Base-by-base conservation (phyloP, 441 rosid species). In the Melastoma candidum region DNA sequence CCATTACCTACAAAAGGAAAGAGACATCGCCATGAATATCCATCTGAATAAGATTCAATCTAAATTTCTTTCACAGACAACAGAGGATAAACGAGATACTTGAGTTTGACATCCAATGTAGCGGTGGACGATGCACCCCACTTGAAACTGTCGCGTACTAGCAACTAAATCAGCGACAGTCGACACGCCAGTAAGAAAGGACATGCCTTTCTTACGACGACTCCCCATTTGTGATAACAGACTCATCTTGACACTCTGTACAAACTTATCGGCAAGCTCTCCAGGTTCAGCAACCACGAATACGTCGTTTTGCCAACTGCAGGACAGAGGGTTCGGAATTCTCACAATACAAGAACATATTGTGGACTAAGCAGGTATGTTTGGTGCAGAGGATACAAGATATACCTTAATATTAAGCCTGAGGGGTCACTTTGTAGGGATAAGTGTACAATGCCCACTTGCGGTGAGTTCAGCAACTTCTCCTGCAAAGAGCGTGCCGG, bases 211-310 rank as follows among this genome's bases (percentile, higher is more conserved):
- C 59, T 65, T 32, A 32, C 7, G 49, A 58, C 43, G 49, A 51
- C 50, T 77, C 64, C 64, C 80, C 69, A 68, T 71, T 61, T 75
- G 66, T 10, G 95, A 76, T 56, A 85, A 64, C 68, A 84, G 73
- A 75, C 93, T 88, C 74, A 76, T 48, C 76, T 93, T 93, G 47
- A 88, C 90, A 53, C 77, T 82, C 59, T 72, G 97, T 39, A 93
- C 82, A 71, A 93, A 93, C 74, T 78, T 88, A 59, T 84, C 87
- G 0, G 98, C 95, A 22, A 78, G 88, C 60, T 82, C 98, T 63
- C 98, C 98, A 58, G 98, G 98, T 71, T 93, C 98, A 52, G 97
- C 95, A 51, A 93, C 97, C 66, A 88, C 98, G 78, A 86, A 84
- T n/a, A 93, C 98, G 60, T 93, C 98, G 68, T 84, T 93, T 71